These are phyloP conservation scores for Viridothelium virens DNA, from an alignment of 495 filamentous ascomycete species.

Conservation along the genomic window DNA sequence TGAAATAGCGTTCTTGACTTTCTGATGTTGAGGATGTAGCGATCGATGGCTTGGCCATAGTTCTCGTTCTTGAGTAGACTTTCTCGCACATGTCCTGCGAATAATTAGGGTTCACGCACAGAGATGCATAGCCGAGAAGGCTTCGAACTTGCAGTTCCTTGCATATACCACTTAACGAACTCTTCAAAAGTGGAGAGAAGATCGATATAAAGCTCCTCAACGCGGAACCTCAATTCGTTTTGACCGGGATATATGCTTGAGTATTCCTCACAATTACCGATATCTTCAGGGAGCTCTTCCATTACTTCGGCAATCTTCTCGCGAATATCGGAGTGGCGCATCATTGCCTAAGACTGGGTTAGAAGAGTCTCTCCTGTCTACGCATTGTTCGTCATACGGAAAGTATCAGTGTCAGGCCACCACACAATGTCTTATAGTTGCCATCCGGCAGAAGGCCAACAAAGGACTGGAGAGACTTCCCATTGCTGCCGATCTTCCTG, in stretches of 20 bases:
- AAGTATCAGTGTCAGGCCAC: constrained; percentile 15
- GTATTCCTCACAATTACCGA: constrained; percentile 1
- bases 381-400: not conserved
- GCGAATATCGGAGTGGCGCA: constrained; percentile 6
- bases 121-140: not conserved
- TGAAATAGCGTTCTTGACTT: not conserved
- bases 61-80: not conserved
- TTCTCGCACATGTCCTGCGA: not conserved
- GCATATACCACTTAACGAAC: constrained; percentile 4
- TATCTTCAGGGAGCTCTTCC: not conserved
- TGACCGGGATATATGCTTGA: not conserved
- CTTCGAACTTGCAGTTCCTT: not conserved
- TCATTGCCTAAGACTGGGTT: constrained; percentile 7
- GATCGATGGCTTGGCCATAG: not conserved
- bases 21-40: not conserved
- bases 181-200: not conserved
- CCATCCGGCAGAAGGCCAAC: constrained; percentile 15
- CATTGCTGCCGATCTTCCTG: constrained; percentile 15
- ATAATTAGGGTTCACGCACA: not conserved
- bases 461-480: constrained; percentile 15
- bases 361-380: not conserved
- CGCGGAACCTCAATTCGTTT: not conserved
- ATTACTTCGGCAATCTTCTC: constrained; percentile 16
- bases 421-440: constrained; percentile 17
- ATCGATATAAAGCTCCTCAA: not conserved